Base-by-base conservation (phyloP, 2,329 filamentous ascomycete genomes). In the Alternaria sp. region DNA sequence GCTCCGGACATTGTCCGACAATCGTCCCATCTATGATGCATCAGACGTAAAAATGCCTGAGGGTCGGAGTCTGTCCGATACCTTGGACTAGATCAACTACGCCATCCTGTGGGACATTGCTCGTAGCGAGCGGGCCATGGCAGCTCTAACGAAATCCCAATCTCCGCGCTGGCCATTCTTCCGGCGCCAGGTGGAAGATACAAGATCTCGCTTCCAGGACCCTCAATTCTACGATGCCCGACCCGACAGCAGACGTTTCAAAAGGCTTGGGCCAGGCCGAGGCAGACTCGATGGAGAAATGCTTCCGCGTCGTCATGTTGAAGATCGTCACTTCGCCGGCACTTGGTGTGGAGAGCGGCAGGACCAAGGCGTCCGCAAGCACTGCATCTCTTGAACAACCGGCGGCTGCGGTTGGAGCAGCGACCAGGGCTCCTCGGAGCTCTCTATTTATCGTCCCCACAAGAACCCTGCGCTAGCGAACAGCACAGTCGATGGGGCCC, bases 131-230 rank as follows among this genome's bases (percentile, higher is more conserved):
- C 54, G 54, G 58, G 50, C 54, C 51, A 60, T 33, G 31, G 39
- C 33, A 36, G 37, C 63, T 58, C 57, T 60, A 39, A 39, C 54
- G 52, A 56, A 51, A 26, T 41, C 28, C 53, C 40, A 53, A 45
- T 63, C 60, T 65, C 58, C 56, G 59, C 59, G 58, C 50, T 63
- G 60, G 54, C 58, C 61, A 63, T 67, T 67, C 58, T 65, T 54
- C 64, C 62, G 62, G 62, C 55, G 33, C 55, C 52, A 59, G 53
- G 39, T 42, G 51, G 31, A 49, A 50, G 44, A 42, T 48, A 44
- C 29, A 54, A 57, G 50, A 58, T 57, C 50, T 65, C 58, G 62
- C 62, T 60, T 63, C 54, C 46, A 51, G 45, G 51, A 46, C 34
- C 49, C 54, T 49, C 36, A 54, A 50, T 48, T 49, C 39, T 41